Conservation (phyloP, 2,329 filamentous ascomycete genomes). For the Penicillium frequentans region DNA sequence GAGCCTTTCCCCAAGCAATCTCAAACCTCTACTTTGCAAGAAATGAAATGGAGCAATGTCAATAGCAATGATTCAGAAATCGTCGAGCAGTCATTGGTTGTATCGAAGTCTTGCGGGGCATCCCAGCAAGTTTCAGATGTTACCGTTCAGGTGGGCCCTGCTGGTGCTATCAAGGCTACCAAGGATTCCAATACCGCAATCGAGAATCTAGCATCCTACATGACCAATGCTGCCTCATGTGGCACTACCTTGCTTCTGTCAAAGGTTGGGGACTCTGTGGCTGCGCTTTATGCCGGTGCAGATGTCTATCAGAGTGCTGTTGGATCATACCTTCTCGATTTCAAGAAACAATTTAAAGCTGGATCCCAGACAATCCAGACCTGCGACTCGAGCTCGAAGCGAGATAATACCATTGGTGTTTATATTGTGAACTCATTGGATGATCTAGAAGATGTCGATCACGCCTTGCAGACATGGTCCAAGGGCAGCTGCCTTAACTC, state of each 20-base stretch:
- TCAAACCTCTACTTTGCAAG: background rate
- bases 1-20: background rate
- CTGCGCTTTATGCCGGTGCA: background rate
- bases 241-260: background rate
- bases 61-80: background rate
- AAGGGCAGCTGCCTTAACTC: background rate
- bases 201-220: conserved; percentile 1
- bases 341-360: background rate
- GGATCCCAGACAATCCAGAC: background rate
- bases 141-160: background rate
- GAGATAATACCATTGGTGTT: background rate
- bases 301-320: background rate
- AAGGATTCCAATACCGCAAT: background rate
- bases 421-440: background rate
- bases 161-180: background rate
- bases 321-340: background rate
- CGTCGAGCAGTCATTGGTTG: background rate
- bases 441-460: background rate
- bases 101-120: background rate
- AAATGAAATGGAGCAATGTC: background rate
- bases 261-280: background rate
- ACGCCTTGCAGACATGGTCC: background rate
- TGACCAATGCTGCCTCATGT: conserved; percentile 1
- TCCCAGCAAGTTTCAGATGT: background rate
- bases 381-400: background rate